Percentiles rank a stretch among this genome's conserved stretches.
These are phyloP conservation scores for Gardenia jasminoides DNA, from an alignment of 257 asterid species.

Conservation along the genomic window DNA sequence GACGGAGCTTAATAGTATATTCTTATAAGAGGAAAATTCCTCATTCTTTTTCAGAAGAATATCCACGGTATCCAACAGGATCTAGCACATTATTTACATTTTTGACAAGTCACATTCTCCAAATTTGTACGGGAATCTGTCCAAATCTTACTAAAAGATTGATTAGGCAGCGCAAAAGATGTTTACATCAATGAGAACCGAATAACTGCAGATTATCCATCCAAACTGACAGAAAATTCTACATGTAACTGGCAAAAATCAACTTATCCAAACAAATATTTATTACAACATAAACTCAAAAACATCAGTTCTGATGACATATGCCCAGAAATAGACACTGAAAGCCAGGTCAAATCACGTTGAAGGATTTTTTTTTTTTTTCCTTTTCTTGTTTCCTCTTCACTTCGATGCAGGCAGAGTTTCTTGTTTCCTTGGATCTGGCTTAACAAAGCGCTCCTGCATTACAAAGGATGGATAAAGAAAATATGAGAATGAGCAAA, in stretches of 20 bases:
- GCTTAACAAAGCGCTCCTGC: slow-evolving; percentile 9
- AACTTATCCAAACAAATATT: neutral
- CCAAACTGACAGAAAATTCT: neutral
- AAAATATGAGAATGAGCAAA: neutral
- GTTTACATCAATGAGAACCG: neutral
- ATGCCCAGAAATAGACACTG: neutral
- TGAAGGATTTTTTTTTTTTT: neutral
- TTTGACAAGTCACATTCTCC: neutral
- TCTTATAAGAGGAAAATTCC: neutral
- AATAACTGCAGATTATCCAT: neutral
- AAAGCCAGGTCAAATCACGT: neutral
- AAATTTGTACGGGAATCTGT: no score
- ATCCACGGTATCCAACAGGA: neutral
- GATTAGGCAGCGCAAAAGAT: no score
- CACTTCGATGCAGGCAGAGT: slow-evolving; percentile 7
- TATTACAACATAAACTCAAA: neutral
- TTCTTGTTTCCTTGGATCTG: slow-evolving; percentile 19
- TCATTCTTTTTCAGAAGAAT: neutral
- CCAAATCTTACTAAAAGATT: no score
- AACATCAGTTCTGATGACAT: neutral
- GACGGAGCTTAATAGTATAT: neutral
- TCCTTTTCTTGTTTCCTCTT: neutral
- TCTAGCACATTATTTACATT: neutral
- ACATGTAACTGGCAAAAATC: neutral
- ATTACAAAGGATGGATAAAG: neutral